phyloP scores from a whole-genome alignment of 805 yeast species.

The Wickerhamiella qilinensis region DNA sequence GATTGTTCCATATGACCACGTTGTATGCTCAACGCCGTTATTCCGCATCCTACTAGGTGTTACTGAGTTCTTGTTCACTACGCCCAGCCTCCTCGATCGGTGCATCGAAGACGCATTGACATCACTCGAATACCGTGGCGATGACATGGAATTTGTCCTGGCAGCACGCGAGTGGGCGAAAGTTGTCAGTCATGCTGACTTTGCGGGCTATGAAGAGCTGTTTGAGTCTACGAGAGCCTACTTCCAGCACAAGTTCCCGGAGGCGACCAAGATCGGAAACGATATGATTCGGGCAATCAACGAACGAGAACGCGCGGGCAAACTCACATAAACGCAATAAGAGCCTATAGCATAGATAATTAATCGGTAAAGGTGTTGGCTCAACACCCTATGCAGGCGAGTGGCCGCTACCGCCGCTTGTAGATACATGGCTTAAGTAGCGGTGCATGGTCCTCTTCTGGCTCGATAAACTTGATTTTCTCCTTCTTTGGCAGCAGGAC shows the following conservation, averaged over 20 bases:
- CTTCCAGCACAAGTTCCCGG: constrained; percentile 73
- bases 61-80: constrained; percentile 76
- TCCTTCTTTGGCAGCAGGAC: constrained; percentile 48
- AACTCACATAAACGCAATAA: neutral
- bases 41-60: constrained; percentile 90
- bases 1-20: constrained; percentile 89
- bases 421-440: constrained; percentile 90
- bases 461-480: constrained; percentile 40
- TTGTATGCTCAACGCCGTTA: constrained; percentile 87
- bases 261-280: constrained; percentile 78
- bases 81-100: constrained; percentile 67
- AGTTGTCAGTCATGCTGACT: constrained; percentile 61
- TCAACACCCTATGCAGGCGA: too few species aligned
- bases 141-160: constrained; percentile 81
- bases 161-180: constrained; percentile 84
- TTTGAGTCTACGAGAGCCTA: constrained; percentile 73
- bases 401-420: constrained; percentile 63
- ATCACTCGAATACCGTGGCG: constrained; percentile 59
- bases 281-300: constrained; percentile 52
- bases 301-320: constrained; percentile 4
- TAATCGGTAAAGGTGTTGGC: too few species aligned
- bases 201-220: constrained; percentile 47
- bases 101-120: constrained; percentile 57
- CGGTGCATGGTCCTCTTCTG: constrained; percentile 46
- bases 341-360: too few species aligned